These are phyloP conservation scores for Sporisorium exsertum DNA, from an alignment of 1,284 basidiomycete species.

Conservation along the genomic window DNA sequence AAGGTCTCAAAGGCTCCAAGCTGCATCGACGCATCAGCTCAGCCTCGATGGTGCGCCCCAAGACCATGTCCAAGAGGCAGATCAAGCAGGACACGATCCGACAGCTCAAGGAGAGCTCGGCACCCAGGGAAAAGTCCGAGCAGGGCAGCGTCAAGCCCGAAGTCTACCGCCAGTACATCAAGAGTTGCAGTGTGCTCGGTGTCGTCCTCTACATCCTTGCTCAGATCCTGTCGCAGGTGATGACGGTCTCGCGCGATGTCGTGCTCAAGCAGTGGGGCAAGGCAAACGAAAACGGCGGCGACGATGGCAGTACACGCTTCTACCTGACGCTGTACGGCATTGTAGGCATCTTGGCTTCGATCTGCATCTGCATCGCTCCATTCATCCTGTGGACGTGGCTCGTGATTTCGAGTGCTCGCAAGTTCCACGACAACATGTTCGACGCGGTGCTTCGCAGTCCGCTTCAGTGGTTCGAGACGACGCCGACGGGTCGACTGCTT, in stretches of 20 bases:
- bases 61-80: constrained; percentile 53
- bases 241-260: constrained; percentile 61
- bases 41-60: constrained; percentile 56
- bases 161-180: constrained; percentile 64
- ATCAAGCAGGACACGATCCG: constrained; percentile 64
- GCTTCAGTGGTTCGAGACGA: constrained; percentile 68
- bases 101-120: constrained; percentile 62
- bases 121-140: constrained; percentile 62
- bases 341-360: constrained; percentile 56
- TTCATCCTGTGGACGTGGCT: constrained; percentile 66
- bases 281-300: constrained; percentile 52
- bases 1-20: constrained; percentile 52
- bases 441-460: constrained; percentile 59
- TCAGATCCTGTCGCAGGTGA: constrained; percentile 60
- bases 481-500: constrained; percentile 74
- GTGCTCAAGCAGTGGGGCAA: constrained; percentile 68
- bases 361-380: constrained; percentile 64
- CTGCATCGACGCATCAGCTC: constrained; percentile 56
- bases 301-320: constrained; percentile 43
- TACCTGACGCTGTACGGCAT: constrained; percentile 65
- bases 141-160: constrained; percentile 63
- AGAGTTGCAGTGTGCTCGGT: constrained; percentile 56
- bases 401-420: constrained; percentile 58
- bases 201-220: constrained; percentile 59
- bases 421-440: constrained; percentile 67